Evolutionary conservation across 257 asterid genomes (phyloP).

Genomic region (Ehretia macrophylla): DNA sequence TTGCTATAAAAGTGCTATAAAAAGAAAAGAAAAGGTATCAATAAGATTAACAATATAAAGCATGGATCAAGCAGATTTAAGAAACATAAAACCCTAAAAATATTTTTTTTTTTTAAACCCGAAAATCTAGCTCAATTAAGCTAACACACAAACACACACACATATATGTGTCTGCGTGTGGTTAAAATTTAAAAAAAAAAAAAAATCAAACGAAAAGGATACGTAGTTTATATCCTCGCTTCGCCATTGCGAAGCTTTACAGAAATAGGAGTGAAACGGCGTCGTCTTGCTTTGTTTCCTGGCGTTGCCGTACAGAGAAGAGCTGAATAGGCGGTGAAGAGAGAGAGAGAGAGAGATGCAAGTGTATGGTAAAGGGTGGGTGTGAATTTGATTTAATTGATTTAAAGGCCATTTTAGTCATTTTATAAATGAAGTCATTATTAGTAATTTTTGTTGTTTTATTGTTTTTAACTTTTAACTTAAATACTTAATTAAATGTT

Average conservation of each 20-base stretch:
- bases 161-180: background rate
- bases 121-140: slow-evolving; percentile 9
- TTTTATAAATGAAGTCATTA: no score
- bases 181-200: no score
- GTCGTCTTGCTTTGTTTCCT: slow-evolving; percentile 16
- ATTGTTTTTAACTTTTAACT: no score
- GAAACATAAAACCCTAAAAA: background rate
- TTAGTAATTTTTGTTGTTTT: no score
- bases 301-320: background rate
- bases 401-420: background rate
- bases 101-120: background rate
- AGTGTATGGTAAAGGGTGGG: slow-evolving; percentile 4
- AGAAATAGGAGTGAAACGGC: slow-evolving; percentile 9
- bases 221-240: slow-evolving; percentile 96
- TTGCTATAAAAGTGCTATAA: no score
- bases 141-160: background rate
- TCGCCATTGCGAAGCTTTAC: slow-evolving; percentile 45
- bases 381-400: background rate
- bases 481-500: no score
- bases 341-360: slow-evolving; percentile 13
- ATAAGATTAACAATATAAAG: slow-evolving; percentile 2
- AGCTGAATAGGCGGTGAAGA: slow-evolving; percentile 24
- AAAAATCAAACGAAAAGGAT: slow-evolving; percentile 39
- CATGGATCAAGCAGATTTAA: background rate
- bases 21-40: background rate